These are phyloP conservation scores for Anthoceros angustus DNA, from an alignment of 225 moss, liverwort and hornwort species.

Conservation along the genomic window DNA sequence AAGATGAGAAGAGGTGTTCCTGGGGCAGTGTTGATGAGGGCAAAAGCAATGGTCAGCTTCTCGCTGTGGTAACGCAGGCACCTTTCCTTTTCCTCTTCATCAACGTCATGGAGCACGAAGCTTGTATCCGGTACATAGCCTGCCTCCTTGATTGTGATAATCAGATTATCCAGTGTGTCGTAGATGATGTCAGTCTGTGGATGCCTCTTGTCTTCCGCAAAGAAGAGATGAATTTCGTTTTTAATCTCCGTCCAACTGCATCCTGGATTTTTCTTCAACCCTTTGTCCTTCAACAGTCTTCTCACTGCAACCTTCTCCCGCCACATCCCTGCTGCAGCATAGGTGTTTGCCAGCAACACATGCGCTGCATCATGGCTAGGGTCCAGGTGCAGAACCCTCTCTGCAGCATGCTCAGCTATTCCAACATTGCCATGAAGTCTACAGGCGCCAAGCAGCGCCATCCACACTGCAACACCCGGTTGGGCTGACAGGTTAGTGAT, in stretches of 20 bases:
- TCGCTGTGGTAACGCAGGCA: not conserved
- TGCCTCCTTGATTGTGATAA: not conserved
- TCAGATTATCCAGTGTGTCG: not conserved
- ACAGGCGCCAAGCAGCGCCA: conserved; percentile 7
- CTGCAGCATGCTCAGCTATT: conserved; percentile 5
- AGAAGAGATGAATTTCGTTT: conserved; percentile 5
- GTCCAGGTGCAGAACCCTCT: conserved; percentile 5
- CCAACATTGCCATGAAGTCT: conserved; percentile 6
- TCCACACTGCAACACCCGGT: conserved; percentile 4
- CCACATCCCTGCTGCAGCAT: conserved; percentile 11
- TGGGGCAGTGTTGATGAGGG: not conserved
- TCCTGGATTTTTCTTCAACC: conserved; percentile 2
- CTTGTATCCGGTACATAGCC: not conserved
- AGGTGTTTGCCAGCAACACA: conserved; percentile 7
- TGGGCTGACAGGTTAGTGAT: conserved; percentile 5
- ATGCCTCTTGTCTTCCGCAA: conserved; percentile 5
- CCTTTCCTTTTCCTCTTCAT: not conserved
- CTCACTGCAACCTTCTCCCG: not conserved
- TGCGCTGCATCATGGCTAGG: conserved; percentile 3
- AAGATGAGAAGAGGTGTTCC: conserved; percentile 2
- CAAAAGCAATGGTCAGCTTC: not conserved
- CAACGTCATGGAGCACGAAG: not conserved
- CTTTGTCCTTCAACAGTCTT: conserved; percentile 8
- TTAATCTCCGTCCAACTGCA: conserved; percentile 6
- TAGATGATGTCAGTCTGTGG: conserved; percentile 1